Evolutionary conservation across 169 alveolate species (phyloP).

Genomic region (Eimeria praecox): DNA sequence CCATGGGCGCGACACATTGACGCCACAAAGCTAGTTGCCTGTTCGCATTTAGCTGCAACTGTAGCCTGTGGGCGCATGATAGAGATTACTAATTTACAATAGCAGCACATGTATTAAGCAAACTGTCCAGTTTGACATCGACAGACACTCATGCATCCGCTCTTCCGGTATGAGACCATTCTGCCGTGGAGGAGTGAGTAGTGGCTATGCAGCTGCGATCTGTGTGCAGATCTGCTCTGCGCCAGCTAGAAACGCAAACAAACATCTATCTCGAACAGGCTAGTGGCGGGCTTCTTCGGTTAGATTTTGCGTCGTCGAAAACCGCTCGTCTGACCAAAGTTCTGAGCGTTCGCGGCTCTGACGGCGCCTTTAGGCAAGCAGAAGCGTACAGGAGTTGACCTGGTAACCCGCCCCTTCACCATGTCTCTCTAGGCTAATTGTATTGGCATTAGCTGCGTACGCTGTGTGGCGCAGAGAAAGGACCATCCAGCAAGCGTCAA

Average conservation of each 20-base stretch:
- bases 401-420: not conserved
- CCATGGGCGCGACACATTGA: not conserved
- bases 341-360: conserved; percentile 69
- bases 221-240: conserved; percentile 52
- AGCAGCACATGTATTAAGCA: not conserved
- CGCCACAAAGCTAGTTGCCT: not conserved
- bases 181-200: not conserved
- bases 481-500: conserved; percentile 69
- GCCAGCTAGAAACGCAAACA: conserved; percentile 60
- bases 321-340: conserved; percentile 54
- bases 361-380: conserved; percentile 77
- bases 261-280: conserved; percentile 49
- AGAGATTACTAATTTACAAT: not conserved
- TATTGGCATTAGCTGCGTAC: not conserved
- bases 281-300: conserved; percentile 72
- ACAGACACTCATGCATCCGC: not conserved
- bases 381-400: not conserved
- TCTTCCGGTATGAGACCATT: not conserved
- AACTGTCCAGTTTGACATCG: not conserved
- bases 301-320: conserved; percentile 61
- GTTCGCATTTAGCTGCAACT: not conserved
- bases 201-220: not conserved
- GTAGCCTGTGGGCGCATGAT: not conserved
- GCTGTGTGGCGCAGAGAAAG: conserved; percentile 51
- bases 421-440: not conserved